Conservation (phyloP, 1,284 basidiomycete species). For the Cystobasidium sp. region DNA sequence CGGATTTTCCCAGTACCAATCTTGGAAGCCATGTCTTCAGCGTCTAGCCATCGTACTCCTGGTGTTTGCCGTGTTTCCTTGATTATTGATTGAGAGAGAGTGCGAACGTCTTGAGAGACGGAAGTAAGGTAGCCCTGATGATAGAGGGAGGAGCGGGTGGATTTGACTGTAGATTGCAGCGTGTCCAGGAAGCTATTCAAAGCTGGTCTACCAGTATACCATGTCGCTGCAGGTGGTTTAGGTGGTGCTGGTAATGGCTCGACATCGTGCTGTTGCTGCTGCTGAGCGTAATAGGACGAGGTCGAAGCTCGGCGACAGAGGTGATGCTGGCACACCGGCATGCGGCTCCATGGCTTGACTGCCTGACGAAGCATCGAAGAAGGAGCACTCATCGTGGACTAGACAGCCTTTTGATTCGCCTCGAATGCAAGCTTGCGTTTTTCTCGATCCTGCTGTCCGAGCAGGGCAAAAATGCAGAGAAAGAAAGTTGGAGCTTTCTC, state of each 20-base stretch:
- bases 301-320: slow-evolving; percentile 29
- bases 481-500: neutral
- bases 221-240: slow-evolving; percentile 39
- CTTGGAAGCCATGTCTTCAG: slow-evolving; percentile 34
- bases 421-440: neutral
- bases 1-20: slow-evolving; percentile 23
- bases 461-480: slow-evolving; percentile 7
- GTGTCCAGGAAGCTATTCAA: slow-evolving; percentile 46
- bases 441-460: neutral
- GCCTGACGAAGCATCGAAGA: neutral
- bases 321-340: slow-evolving; percentile 9
- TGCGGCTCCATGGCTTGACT: slow-evolving; percentile 2
- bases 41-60: slow-evolving; percentile 10
- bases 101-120: slow-evolving; percentile 42
- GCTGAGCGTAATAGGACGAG: slow-evolving; percentile 16
- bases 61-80: slow-evolving; percentile 11
- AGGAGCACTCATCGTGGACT: neutral
- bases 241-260: slow-evolving; percentile 29
- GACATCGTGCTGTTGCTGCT: slow-evolving; percentile 16
- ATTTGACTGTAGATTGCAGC: slow-evolving; percentile 45
- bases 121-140: slow-evolving; percentile 48
- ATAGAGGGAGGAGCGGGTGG: slow-evolving; percentile 49
- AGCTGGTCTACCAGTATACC: slow-evolving; percentile 51
- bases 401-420: neutral
- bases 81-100: neutral